Evolutionary conservation across 129 eudicot species (phyloP).

Genomic region (Flaveria bidentis): DNA sequence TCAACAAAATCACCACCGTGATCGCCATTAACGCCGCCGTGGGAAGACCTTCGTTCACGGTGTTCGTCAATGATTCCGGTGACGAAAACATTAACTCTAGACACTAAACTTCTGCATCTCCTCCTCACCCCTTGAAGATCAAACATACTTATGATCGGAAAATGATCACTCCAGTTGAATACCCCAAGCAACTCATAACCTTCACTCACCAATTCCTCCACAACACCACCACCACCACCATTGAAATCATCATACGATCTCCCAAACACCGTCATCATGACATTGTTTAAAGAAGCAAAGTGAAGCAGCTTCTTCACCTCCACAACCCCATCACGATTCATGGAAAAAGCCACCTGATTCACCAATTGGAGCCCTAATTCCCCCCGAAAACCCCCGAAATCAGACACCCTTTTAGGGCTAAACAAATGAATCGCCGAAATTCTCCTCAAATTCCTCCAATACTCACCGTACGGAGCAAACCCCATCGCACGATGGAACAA

Average conservation of each 20-base stretch:
- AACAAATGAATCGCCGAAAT: constrained; percentile 73
- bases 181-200: constrained; percentile 81
- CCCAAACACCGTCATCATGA: constrained; percentile 84
- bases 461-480: constrained; percentile 86
- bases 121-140: constrained; percentile 86
- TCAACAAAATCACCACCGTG: constrained; percentile 69
- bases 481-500: constrained; percentile 91
- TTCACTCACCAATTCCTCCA: constrained; percentile 76
- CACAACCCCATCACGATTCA: constrained; percentile 51
- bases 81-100: constrained; percentile 63
- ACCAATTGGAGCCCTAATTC: constrained; percentile 61
- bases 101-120: constrained; percentile 55
- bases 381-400: constrained; percentile 46
- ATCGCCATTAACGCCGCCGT: constrained; percentile 6
- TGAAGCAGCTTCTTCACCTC: constrained; percentile 66
- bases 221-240: not conserved
- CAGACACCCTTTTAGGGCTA: constrained; percentile 52
- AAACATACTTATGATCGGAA: constrained; percentile 62
- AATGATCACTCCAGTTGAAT: constrained; percentile 92
- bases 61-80: constrained; percentile 63
- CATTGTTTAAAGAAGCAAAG: constrained; percentile 80
- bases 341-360: constrained; percentile 31
- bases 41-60: constrained; percentile 43
- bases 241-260: constrained; percentile 37
- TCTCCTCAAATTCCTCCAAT: constrained; percentile 80